These are phyloP conservation scores for Phragmites australis DNA, from an alignment of 176 grass and related monocot species.

Conservation along the genomic window DNA sequence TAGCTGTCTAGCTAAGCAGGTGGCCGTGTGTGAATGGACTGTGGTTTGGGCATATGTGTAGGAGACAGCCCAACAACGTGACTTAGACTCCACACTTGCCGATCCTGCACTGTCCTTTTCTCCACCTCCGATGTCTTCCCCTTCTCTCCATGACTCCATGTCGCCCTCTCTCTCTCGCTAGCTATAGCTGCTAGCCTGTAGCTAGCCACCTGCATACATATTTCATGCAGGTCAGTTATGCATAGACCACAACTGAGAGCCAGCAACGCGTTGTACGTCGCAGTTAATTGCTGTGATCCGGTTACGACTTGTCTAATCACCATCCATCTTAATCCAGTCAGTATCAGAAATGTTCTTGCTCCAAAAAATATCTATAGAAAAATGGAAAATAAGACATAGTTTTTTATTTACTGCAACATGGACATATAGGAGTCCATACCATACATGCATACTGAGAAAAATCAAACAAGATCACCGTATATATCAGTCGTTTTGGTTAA, in stretches of 20 bases:
- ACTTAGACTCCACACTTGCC: constrained; percentile 68
- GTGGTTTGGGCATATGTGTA: constrained; percentile 15
- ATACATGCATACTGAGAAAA: no score
- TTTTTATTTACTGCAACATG: no score
- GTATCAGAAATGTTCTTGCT: background rate
- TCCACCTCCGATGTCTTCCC: constrained; percentile 26
- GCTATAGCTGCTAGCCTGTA: background rate
- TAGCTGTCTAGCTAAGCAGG: background rate
- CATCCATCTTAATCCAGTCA: background rate
- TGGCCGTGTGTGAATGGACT: constrained; percentile 33
- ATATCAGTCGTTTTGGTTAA: no score
- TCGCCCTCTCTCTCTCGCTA: background rate
- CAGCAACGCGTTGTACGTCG: background rate
- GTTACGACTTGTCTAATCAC: constrained; percentile 32
- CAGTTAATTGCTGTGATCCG: background rate
- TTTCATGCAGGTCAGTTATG: constrained; percentile 38
- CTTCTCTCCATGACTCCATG: constrained; percentile 38
- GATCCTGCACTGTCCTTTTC: constrained; percentile 48
- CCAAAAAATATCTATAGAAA: no score
- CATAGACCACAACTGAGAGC: background rate
- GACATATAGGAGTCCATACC: no score
- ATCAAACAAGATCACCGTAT: no score
- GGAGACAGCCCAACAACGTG: constrained; percentile 66
- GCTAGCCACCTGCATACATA: constrained; percentile 31
- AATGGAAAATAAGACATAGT: no score